phyloP scores from a whole-genome alignment of 2,329 filamentous ascomycete species.

The Fusarium lyarnte region DNA sequence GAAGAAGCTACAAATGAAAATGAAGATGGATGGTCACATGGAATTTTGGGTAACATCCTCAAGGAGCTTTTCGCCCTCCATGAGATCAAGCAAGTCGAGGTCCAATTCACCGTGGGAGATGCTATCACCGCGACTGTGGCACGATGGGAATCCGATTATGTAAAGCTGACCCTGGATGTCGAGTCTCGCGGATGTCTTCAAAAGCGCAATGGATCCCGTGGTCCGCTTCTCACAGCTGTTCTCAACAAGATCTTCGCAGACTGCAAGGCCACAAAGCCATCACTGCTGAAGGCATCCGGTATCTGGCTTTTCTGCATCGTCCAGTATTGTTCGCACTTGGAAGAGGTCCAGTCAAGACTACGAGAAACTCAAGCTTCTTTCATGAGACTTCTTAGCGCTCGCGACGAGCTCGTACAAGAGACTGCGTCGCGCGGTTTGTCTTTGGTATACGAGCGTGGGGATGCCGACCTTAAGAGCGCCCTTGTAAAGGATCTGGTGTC shows the following conservation, averaged over 20 bases:
- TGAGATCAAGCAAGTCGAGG: constrained; percentile 84
- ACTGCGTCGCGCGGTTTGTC: constrained; percentile 90
- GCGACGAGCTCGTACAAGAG: constrained; percentile 95
- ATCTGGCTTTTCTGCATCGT: constrained; percentile 95
- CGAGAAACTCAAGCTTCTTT: constrained; percentile 87
- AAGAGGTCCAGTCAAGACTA: constrained; percentile 76
- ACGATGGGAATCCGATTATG: constrained; percentile 84
- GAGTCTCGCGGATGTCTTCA: constrained; percentile 56
- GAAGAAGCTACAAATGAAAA: constrained; percentile 21
- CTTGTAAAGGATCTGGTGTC: constrained; percentile 88
- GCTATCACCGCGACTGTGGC: constrained; percentile 80
- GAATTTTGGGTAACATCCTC: constrained; percentile 65
- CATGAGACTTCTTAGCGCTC: constrained; percentile 84
- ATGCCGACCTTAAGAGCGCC: constrained; percentile 79
- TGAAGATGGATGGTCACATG: constrained; percentile 48
- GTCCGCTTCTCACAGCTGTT: constrained; percentile 60
- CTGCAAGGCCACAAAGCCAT: constrained; percentile 86
- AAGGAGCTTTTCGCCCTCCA: constrained; percentile 78
- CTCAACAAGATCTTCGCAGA: constrained; percentile 79
- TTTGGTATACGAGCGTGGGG: constrained; percentile 94
- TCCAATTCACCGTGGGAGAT: constrained; percentile 91
- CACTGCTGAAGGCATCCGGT: constrained; percentile 88
- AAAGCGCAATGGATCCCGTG: constrained; percentile 52
- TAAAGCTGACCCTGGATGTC: constrained; percentile 80
- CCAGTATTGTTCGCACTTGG: constrained; percentile 86